Base-by-base conservation (phyloP, 805 yeast genomes). In the Wickerhamiella nectarea region DNA sequence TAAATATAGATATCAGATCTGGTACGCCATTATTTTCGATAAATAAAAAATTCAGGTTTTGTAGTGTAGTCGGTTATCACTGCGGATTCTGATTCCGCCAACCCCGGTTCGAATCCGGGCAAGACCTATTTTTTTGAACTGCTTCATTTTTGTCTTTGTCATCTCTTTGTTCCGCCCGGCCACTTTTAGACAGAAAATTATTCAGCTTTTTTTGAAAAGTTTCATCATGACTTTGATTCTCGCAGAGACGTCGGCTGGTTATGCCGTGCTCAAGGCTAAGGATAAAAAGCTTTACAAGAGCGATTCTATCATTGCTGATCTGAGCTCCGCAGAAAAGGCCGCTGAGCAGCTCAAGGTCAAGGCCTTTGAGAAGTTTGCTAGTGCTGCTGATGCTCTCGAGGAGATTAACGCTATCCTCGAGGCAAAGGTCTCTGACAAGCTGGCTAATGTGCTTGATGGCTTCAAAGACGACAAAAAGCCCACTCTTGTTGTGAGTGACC, bases 221-320 rank as follows among this genome's bases (percentile, higher is more conserved):
- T 28, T 28, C 20, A 37, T 15, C 43, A 62, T 62, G 66, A 56
- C 66, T 28, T 60, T 62, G 47, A 57, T 89, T 60, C 76, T 89
- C 64, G 82, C 97, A 49, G 98, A 91, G 72, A 91, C 98, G 52
- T 83, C 98, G 51, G 98, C 98, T 43, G 98, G 98, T 61, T 91
- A 91, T 65, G 98, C 98, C 61, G 74, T 91, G 61, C 76, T 91
- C 63, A 91, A 91, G 71, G 95, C 96, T 46, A 80, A 95, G 51
- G 97, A 91, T 73, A 91, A 91, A 72, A 89, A 89, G 73, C 80
- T 91, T 58, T 80, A 89, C 75, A 89, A 87, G 70, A 78, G 91
- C 20, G 64, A 80, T 44, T 62, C 76, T 47, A 68, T 87, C 54
- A 66, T 82, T 52, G 73, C 78, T 51, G 95, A 86, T 62, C 72